Evolutionary conservation across 208 protist species (phyloP).

Genomic region (Hexamita inflata): DNA sequence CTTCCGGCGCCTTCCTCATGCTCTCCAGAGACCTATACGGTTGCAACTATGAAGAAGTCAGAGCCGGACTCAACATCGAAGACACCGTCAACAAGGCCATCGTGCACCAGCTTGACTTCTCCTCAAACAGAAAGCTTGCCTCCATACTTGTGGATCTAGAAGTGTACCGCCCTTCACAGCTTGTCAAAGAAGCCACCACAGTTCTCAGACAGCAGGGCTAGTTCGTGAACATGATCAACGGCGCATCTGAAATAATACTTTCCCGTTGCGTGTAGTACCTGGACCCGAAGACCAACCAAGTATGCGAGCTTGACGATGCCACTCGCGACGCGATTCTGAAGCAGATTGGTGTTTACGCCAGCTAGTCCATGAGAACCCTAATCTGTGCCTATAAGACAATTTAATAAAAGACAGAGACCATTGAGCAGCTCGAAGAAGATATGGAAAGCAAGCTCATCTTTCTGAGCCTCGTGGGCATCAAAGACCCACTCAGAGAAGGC

Average conservation of each 20-base stretch:
- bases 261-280: too few relatives aligned
- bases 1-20: constrained; percentile 58
- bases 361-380: constrained; percentile 19
- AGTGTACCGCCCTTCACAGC: too few relatives aligned
- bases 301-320: not conserved
- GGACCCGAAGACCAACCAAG: too few relatives aligned
- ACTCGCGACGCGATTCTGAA: too few relatives aligned
- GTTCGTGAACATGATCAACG: too few relatives aligned
- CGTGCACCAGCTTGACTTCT: constrained; percentile 37
- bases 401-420: too few relatives aligned
- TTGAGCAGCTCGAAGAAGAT: not conserved
- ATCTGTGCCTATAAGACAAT: not conserved
- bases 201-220: too few relatives aligned
- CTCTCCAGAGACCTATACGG: constrained; percentile 19
- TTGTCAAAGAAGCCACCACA: too few relatives aligned
- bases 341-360: too few relatives aligned
- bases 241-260: too few relatives aligned
- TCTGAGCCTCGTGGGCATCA: constrained; percentile 17
- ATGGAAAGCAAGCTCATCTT: not conserved
- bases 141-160: too few relatives aligned
- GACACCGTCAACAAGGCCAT: not conserved
- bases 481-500: constrained; percentile 10
- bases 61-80: constrained; percentile 1
- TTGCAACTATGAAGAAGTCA: constrained; percentile 33
- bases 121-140: constrained; percentile 50